phyloP scores from a whole-genome alignment of 139 green algal genomes.

The Yamagishiella unicocca region DNA sequence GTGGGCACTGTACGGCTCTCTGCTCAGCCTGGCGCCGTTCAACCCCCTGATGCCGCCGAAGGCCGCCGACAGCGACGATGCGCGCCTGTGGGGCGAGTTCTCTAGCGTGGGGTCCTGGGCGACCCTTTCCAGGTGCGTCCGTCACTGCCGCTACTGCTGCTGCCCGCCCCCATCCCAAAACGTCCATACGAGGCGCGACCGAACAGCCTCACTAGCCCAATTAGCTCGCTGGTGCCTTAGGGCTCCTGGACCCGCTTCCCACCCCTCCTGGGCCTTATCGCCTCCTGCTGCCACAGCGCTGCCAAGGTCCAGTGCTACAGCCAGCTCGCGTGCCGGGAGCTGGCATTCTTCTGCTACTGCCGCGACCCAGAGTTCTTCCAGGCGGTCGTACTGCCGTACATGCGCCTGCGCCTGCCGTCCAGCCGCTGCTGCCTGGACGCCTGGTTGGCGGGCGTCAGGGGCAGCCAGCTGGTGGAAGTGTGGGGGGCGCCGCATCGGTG shows the following conservation, averaged over 20 bases:
- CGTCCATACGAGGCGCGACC: too few species aligned
- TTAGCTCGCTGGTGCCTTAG: too few species aligned
- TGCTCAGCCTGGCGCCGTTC: neutral
- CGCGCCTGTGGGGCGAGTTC: neutral
- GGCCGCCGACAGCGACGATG: neutral
- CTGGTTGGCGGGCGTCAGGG: slow-evolving; percentile 2
- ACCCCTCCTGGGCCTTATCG: too few species aligned
- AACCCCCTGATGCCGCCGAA: neutral
- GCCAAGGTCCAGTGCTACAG: slow-evolving; percentile 10
- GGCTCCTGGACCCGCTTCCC: too few species aligned
- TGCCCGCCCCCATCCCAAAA: too few species aligned
- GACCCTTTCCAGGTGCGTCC: neutral
- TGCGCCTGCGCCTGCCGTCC: slow-evolving; percentile 8
- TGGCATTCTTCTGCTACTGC: slow-evolving; percentile 30
- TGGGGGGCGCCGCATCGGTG: slow-evolving; percentile 15
- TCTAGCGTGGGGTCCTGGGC: neutral
- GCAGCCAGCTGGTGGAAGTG: neutral
- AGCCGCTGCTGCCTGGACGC: neutral
- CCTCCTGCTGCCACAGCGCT: neutral
- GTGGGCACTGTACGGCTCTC: slow-evolving; percentile 11
- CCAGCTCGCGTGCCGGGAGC: slow-evolving; percentile 17
- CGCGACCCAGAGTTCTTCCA: slow-evolving; percentile 8
- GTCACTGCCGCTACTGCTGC: neutral
- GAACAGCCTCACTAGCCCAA: too few species aligned
- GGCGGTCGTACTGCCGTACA: neutral